These are phyloP conservation scores for Cichorium intybus DNA, from an alignment of 140 eudicot genomes.

Conservation along the genomic window DNA sequence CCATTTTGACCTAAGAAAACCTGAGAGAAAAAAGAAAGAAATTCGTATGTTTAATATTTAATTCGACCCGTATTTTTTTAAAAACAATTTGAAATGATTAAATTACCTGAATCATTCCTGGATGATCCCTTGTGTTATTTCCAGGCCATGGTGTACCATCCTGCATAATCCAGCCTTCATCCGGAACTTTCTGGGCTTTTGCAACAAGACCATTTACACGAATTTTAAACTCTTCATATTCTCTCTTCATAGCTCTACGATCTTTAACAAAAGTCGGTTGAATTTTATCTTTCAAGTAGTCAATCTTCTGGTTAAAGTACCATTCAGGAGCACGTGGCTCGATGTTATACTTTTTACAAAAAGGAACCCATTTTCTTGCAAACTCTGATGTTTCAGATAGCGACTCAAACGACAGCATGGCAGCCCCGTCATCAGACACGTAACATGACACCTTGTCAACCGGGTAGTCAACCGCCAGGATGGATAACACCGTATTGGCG, in stretches of 20 bases:
- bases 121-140: constrained; percentile 95
- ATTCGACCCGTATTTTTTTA: not conserved
- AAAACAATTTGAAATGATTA: not conserved
- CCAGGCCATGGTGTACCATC: constrained; percentile 99
- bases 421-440: constrained; percentile 97
- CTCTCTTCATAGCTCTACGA: constrained; percentile 99
- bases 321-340: constrained; percentile 99
- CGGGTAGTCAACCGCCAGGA: constrained; percentile 96
- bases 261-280: constrained; percentile 94
- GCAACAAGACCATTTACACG: constrained; percentile 92
- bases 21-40: constrained; percentile 33
- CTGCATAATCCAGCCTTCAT: constrained; percentile 99
- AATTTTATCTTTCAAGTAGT: constrained; percentile 84
- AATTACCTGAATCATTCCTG: constrained; percentile 96
- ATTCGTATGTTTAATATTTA: not conserved
- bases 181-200: constrained; percentile 88
- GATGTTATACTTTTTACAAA: constrained; percentile 79
- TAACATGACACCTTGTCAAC: constrained; percentile 98
- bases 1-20: constrained; percentile 98
- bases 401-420: constrained; percentile 95
- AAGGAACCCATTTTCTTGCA: constrained; percentile 95
- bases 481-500: constrained; percentile 92
- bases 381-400: constrained; percentile 97
- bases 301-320: constrained; percentile 86
- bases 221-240: constrained; percentile 91